These are phyloP conservation scores for Heritiera littoralis DNA, from an alignment of 345 rosid genomes.

Conservation along the genomic window DNA sequence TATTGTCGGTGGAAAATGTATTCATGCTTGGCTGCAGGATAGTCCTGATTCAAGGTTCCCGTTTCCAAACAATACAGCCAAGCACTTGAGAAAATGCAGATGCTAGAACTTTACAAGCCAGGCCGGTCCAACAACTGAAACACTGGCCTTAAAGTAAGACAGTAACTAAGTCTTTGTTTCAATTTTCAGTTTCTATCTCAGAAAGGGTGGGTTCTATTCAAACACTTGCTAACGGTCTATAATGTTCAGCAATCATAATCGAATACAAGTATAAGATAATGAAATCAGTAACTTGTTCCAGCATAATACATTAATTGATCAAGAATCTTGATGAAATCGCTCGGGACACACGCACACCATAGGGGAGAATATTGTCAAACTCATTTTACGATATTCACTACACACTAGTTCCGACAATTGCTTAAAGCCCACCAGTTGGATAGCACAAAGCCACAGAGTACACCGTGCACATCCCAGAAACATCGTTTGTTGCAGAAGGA, in stretches of 20 bases:
- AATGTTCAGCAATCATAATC: background rate
- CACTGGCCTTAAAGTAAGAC: background rate
- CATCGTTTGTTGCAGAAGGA: background rate
- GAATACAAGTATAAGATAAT: background rate
- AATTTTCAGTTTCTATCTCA: background rate
- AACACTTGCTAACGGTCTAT: background rate
- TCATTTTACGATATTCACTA: background rate
- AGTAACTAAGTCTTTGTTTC: too few species aligned
- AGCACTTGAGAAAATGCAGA: background rate
- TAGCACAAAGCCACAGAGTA: conserved; percentile 9
- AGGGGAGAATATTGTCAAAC: background rate
- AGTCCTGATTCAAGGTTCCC: background rate
- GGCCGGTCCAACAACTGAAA: background rate
- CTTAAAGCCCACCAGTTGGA: conserved; percentile 6
- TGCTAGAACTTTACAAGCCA: background rate
- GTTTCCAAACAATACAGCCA: background rate
- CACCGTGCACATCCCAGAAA: too few species aligned
- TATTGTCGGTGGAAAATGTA: background rate
- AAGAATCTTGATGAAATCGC: background rate
- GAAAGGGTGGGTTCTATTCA: background rate
- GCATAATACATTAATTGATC: background rate
- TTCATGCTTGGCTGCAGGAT: too few species aligned
- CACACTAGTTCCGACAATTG: background rate
- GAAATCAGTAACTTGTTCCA: background rate
- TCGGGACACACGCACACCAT: background rate